phyloP scores from a whole-genome alignment of 768 basidiomycete genomes.

The Suillus plorans region DNA sequence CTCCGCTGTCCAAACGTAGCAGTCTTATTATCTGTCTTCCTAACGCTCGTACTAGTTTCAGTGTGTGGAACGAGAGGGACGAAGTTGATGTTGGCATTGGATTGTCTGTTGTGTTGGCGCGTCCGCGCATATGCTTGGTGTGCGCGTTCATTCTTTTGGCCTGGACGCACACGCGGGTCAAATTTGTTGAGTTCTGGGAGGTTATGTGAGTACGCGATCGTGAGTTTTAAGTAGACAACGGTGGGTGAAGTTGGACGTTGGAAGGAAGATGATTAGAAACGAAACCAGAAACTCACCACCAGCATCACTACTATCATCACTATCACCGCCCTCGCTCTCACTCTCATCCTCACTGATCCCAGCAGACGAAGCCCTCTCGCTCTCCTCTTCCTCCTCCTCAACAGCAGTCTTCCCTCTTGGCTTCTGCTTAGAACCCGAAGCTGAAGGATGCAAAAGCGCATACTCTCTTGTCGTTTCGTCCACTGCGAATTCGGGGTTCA shows the following conservation, averaged over 20 bases:
- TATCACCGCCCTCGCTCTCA: constrained; percentile 38
- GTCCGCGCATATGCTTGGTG: constrained; percentile 46
- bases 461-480: constrained; percentile 88
- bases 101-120: constrained; percentile 40
- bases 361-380: constrained; percentile 65
- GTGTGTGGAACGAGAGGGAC: constrained; percentile 60
- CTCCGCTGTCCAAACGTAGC: constrained; percentile 71
- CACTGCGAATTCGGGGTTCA: constrained; percentile 88
- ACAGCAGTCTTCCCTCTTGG: constrained; percentile 68
- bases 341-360: constrained; percentile 44
- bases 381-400: constrained; percentile 88
- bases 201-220: not conserved
- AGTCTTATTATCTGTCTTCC: constrained; percentile 41
- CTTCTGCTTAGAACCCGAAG: constrained; percentile 41
- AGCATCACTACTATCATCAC: constrained; percentile 55
- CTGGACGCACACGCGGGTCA: constrained; percentile 55
- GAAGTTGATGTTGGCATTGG: constrained; percentile 53
- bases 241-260: not conserved
- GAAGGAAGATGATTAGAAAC: not conserved
- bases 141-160: constrained; percentile 46
- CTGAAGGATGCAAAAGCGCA: constrained; percentile 89
- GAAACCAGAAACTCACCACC: constrained; percentile 41
- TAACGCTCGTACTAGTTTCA: constrained; percentile 18
- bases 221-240: constrained; percentile 10
- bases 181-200: constrained; percentile 49